A percentile compares a stretch with the other conserved stretches of the same genome.
These are phyloP conservation scores for Conticribra weissflogii DNA, from an alignment of 108 stramenopile genomes.

Conservation along the genomic window DNA sequence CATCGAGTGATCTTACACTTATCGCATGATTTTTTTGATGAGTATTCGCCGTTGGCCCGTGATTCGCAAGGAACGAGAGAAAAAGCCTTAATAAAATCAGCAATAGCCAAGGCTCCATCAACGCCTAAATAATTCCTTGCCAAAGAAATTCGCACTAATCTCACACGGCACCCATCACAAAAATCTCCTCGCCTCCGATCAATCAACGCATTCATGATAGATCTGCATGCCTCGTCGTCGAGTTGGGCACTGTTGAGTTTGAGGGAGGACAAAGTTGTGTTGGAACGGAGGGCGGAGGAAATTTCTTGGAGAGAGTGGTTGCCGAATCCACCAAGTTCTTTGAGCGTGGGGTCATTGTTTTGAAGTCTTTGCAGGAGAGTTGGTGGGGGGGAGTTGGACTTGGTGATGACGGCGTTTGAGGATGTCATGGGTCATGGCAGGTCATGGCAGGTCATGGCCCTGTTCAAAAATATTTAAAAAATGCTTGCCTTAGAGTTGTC, in stretches of 20 bases:
- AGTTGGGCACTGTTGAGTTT: slow-evolving; percentile 12
- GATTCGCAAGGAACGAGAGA: background rate
- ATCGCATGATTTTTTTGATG: background rate
- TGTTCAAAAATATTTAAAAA: too few species aligned
- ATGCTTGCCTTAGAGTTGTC: too few species aligned
- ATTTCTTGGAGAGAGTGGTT: slow-evolving; percentile 5
- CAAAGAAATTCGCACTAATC: slow-evolving; percentile 16
- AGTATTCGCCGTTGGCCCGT: background rate
- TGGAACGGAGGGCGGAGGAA: slow-evolving; percentile 15
- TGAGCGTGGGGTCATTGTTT: slow-evolving; percentile 19
- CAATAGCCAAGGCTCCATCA: slow-evolving; percentile 18
- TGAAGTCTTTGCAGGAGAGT: slow-evolving; percentile 15
- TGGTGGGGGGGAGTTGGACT: background rate
- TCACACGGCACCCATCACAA: slow-evolving; percentile 16
- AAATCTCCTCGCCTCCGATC: slow-evolving; percentile 1
- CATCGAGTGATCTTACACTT: background rate
- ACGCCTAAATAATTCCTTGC: slow-evolving; percentile 27
- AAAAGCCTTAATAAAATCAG: slow-evolving; percentile 9
- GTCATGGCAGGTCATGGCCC: too few species aligned
- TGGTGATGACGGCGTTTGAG: too few species aligned
- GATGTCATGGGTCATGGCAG: too few species aligned
- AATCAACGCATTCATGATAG: slow-evolving; percentile 23
- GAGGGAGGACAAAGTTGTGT: slow-evolving; percentile 19
- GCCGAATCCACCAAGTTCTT: slow-evolving; percentile 28
- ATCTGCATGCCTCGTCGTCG: slow-evolving; percentile 10